Base-by-base conservation (phyloP, 352 stramenopile species). In the Stephanocyclus meneghinianus region DNA sequence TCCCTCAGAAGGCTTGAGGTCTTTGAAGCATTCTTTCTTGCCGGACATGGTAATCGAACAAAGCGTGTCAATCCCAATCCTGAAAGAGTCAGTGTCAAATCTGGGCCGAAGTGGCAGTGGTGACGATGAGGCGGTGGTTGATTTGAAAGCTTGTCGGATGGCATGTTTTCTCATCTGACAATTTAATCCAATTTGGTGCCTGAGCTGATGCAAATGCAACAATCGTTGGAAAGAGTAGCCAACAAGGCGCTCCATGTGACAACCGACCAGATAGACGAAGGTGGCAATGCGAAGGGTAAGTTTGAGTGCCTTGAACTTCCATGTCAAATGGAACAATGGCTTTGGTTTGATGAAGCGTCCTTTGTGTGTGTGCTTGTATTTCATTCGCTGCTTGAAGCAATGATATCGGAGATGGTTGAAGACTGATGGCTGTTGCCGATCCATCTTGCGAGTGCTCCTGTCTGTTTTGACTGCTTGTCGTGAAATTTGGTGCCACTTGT, bases 71-170 rank as follows among this genome's bases (percentile, higher is more conserved):
- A 40, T 40, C 4, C 7, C 35, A 40, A 82, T 74, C 1, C 18
- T 8, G 18, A 66, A 64, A 9, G 68, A 77, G 51, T 81, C 74
- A 2, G 51, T 61, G 32, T 81, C 74, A 48, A 81, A 77, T 45
- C 32, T 50, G 18, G 61, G 8, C 3, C 45, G n/a, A 11, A 53
- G 2, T 21, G 13, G 45, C 5, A 26, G 45, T 6, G n/a, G 10
- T 16, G n/a, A 16, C 10, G n/a, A 15, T 53, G 5, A 16, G 5
- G 2, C 45, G n/a, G n/a, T 26, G n/a, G 45, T 21, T 26, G n/a
- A 16, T 6, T 26, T 9, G 13, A 6, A 21, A 4, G n/a, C n/a
- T 21, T 53, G 13, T 0, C 3, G 5, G 45, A 53, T 4, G 6
- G 13, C n/a, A 11, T 53, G 45, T 11, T 53, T 53, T 4, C 10